Conservation (phyloP, 108 stramenopile species). For the Nannochloropsis gaditana region DNA sequence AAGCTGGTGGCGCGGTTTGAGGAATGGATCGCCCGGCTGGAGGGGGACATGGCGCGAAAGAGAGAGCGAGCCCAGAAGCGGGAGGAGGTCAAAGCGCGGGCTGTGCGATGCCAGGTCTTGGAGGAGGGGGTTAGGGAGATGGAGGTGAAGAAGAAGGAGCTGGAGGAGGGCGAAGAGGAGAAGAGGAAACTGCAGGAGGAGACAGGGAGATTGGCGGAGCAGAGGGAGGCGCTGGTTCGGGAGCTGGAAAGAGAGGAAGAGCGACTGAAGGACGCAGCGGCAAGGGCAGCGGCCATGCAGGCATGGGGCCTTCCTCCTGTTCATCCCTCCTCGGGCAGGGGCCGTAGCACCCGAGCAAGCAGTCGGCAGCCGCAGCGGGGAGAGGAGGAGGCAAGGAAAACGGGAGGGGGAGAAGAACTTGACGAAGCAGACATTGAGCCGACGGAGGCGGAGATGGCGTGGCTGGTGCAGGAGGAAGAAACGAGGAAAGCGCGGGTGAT, state of each 20-base stretch:
- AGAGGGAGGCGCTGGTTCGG: not conserved
- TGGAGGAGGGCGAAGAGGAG: not conserved
- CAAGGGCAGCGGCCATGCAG: too few relatives aligned
- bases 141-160: not conserved
- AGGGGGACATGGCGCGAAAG: not conserved
- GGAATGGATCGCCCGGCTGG: not conserved
- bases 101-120: not conserved
- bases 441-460: not conserved
- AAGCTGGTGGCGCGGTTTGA: not conserved
- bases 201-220: not conserved
- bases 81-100: not conserved
- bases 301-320: not conserved
- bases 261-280: not conserved
- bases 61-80: not conserved
- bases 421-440: not conserved
- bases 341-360: not conserved
- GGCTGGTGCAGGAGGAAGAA: not conserved
- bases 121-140: not conserved
- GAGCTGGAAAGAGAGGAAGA: not conserved
- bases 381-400: not conserved
- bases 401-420: not conserved
- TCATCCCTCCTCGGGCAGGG: constrained; percentile 1
- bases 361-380: not conserved
- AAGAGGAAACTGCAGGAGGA: not conserved
- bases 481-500: not conserved